phyloP scores from a whole-genome alignment of 2,329 filamentous ascomycete genomes.

The Biscogniauxia marginata region DNA sequence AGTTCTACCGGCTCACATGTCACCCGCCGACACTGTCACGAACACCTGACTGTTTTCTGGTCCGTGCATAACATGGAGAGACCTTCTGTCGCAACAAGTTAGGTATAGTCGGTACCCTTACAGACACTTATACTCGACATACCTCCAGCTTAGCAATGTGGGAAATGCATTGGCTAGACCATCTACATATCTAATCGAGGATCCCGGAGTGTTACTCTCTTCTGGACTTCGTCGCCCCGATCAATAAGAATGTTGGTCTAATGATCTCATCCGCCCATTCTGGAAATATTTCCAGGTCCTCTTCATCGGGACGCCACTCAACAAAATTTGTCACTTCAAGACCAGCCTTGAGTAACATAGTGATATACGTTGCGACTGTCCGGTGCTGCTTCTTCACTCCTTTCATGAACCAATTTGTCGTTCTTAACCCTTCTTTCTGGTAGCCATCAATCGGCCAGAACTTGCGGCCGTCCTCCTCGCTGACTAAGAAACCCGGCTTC shows the following conservation, averaged over 20 bases:
- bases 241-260: constrained; percentile 24
- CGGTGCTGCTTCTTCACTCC: constrained; percentile 49
- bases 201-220: too few relatives aligned
- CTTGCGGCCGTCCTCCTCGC: constrained; percentile 30
- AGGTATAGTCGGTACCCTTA: too few relatives aligned
- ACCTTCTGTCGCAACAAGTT: too few relatives aligned
- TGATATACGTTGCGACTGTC: constrained; percentile 42
- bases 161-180: too few relatives aligned
- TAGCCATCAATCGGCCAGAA: constrained; percentile 45
- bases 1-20: not conserved
- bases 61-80: too few relatives aligned
- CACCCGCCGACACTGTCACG: too few relatives aligned
- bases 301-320: constrained; percentile 35
- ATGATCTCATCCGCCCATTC: constrained; percentile 15
- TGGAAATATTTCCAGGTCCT: constrained; percentile 16
- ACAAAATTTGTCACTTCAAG: constrained; percentile 39
- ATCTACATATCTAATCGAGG: too few relatives aligned
- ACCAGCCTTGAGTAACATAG: constrained; percentile 34
- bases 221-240: constrained; percentile 15
- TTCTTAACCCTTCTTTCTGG: constrained; percentile 40
- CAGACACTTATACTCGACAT: too few relatives aligned
- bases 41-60: too few relatives aligned
- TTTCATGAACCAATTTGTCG: constrained; percentile 43
- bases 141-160: too few relatives aligned
- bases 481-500: constrained; percentile 29